Conservation (phyloP, 164 flowering plant genomes). For the Vitis riparia region DNA sequence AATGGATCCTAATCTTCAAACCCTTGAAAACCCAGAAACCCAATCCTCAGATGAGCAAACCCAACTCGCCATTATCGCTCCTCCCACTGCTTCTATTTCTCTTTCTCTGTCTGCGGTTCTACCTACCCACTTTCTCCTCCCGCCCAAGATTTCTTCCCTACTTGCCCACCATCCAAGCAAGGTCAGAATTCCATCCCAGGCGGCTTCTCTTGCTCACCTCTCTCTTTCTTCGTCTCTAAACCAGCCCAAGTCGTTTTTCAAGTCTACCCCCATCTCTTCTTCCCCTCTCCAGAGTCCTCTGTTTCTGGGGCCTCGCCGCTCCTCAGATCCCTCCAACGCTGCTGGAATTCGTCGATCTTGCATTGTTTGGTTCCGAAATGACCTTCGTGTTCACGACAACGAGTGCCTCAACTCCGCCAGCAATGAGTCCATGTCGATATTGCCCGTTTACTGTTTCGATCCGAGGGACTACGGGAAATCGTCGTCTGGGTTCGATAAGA, state of each 20-base stretch:
- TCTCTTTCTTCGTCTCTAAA: conserved; percentile 38
- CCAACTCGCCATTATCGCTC: conserved; percentile 20
- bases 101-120: conserved; percentile 56
- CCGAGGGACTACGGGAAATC: conserved; percentile 89
- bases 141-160: conserved; percentile 37
- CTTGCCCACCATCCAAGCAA: conserved; percentile 35
- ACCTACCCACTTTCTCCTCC: conserved; percentile 42
- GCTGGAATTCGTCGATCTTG: conserved; percentile 74
- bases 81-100: conserved; percentile 55
- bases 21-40: conserved; percentile 32
- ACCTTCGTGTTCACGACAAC: conserved; percentile 85
- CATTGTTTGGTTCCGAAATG: conserved; percentile 91
- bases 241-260: conserved; percentile 42
- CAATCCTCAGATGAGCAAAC: conserved; percentile 30
- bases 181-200: conserved; percentile 66
- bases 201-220: conserved; percentile 44
- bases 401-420: conserved; percentile 80
- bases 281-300: conserved; percentile 67
- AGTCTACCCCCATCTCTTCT: conserved; percentile 49
- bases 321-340: conserved; percentile 64
- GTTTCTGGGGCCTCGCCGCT: conserved; percentile 52
- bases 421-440: conserved; percentile 74
- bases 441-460: conserved; percentile 90
- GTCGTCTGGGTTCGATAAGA: conserved; percentile 82
- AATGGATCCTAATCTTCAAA: conserved; percentile 45